Evolutionary conservation across 192 early-diverging fungal species (phyloP).

Genomic region (Anaeromyces robustus): DNA sequence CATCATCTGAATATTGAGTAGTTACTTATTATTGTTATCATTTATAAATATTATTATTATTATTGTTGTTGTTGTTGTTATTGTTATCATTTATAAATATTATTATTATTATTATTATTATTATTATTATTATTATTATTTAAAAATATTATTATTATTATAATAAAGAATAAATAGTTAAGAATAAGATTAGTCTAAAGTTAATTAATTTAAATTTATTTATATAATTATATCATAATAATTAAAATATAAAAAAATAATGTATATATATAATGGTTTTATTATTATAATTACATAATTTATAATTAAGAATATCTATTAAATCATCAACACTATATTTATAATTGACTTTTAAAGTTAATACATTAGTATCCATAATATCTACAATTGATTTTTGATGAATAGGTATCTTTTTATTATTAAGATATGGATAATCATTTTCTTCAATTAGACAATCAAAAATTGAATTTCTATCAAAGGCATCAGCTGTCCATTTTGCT

Average conservation of each 20-base stretch:
- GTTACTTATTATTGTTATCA: no score
- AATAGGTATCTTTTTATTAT: conserved; percentile 57
- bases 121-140: conserved; percentile 32
- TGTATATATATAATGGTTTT: no score
- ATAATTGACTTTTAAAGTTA: conserved; percentile 15
- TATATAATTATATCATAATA: no score
- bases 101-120: conserved; percentile 34
- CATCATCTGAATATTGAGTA: conserved; percentile 44
- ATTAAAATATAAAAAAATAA: no score
- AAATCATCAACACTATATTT: not conserved
- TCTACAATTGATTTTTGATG: conserved; percentile 41
- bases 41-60: not conserved
- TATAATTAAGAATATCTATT: not conserved
- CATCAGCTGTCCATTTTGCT: not conserved
- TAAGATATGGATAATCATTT: conserved; percentile 5
- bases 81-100: conserved; percentile 15
- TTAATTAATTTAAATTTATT: no score
- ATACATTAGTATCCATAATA: conserved; percentile 42
- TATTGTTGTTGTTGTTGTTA: not conserved
- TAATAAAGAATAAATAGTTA: no score
- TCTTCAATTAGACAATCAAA: not conserved
- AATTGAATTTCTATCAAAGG: not conserved
- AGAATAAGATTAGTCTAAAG: no score
- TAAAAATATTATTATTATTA: no score
- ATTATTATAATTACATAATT: conserved; percentile 25